Evolutionary conservation across 2,329 filamentous ascomycete genomes (phyloP).

Genomic region (Raffaelea albimanens): DNA sequence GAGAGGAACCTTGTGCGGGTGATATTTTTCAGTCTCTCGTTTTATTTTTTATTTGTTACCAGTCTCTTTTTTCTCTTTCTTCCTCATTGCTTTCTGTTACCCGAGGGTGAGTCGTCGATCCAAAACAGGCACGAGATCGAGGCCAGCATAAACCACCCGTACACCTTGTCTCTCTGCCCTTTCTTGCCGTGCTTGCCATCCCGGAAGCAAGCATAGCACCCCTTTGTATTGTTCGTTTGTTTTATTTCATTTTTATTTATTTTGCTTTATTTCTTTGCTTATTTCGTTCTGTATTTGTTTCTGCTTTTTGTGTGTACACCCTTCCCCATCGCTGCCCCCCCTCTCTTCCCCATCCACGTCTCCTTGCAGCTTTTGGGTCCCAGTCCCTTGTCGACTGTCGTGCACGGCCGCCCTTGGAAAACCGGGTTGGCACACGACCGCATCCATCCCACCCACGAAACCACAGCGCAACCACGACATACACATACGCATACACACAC

Average conservation of each 20-base stretch:
- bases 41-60: constrained; percentile 1
- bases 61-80: constrained; percentile 2
- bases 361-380: background rate
- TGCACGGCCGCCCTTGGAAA: constrained; percentile 11
- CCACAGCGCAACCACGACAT: background rate
- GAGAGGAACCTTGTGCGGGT: background rate
- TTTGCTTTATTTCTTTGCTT: background rate
- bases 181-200: too few species aligned
- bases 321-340: too few species aligned
- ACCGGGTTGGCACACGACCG: constrained; percentile 10
- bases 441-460: background rate
- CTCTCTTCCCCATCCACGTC: too few species aligned
- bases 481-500: background rate
- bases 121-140: too few species aligned
- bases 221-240: background rate
- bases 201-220: too few species aligned
- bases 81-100: background rate
- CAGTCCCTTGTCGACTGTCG: background rate
- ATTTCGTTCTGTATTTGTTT: background rate
- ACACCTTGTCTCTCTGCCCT: too few species aligned
- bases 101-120: constrained; percentile 1
- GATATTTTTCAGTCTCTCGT: background rate
- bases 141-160: too few species aligned
- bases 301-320: background rate
- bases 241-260: background rate